Percentiles rank a stretch among this genome's conserved stretches.
Conservation (phyloP, 306 rosid genomes). For the Cucumis sativus region DNA sequence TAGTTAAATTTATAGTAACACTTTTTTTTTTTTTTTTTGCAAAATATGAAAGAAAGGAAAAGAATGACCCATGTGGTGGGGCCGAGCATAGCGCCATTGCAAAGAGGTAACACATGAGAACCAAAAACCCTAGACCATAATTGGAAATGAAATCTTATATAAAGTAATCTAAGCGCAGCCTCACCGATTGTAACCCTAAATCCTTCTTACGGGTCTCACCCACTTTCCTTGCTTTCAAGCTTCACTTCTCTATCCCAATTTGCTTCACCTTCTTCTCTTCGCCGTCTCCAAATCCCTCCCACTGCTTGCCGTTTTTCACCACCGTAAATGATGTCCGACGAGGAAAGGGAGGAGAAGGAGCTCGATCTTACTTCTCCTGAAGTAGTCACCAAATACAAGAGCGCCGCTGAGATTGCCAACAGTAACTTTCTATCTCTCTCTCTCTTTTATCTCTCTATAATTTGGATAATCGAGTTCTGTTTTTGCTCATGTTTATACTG, state of each 20-base stretch:
- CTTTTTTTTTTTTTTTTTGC: no score
- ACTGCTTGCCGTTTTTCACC: background rate
- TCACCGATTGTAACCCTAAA: slow-evolving; percentile 41
- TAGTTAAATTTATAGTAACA: no score
- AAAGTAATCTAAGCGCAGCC: slow-evolving; percentile 20
- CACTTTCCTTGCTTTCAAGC: background rate
- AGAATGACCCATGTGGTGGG: background rate
- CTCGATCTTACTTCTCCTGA: slow-evolving; percentile 89
- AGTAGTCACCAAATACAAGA: slow-evolving; percentile 95
- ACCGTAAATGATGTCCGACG: slow-evolving; percentile 65
- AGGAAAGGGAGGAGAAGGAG: slow-evolving; percentile 99
- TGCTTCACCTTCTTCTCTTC: slow-evolving; percentile 1
- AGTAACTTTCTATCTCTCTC: slow-evolving; percentile 27
- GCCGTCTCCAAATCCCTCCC: background rate
- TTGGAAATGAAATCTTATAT: slow-evolving; percentile 29
- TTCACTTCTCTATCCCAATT: background rate
- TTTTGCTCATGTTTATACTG: background rate
- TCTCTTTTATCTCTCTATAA: background rate
- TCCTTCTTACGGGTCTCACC: slow-evolving; percentile 6
- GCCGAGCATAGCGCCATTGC: background rate
- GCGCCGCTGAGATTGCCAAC: slow-evolving; percentile 86
- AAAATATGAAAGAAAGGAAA: no score
- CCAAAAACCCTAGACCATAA: slow-evolving; percentile 20
- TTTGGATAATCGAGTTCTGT: background rate
- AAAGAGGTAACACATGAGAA: background rate